A percentile compares a stretch with the other conserved stretches of the same genome.
phyloP scores from a whole-genome alignment of 192 early-diverging fungal species.

The Ambispora gerdemannii region DNA sequence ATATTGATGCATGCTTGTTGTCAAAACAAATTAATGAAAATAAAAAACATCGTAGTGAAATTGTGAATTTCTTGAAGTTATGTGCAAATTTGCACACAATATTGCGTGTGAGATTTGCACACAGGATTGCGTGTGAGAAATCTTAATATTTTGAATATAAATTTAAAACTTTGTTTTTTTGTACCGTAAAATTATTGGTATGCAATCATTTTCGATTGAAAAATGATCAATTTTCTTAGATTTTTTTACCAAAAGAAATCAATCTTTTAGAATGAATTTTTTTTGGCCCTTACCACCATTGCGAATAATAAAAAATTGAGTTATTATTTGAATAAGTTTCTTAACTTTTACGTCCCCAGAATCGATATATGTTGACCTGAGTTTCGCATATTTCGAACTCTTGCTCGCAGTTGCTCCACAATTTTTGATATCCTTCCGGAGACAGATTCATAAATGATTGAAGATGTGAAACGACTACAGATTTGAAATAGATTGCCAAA shows the following conservation, averaged over 20 bases:
- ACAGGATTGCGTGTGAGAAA: no score
- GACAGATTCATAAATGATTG: background rate
- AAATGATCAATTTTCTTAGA: no score
- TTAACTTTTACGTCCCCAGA: background rate
- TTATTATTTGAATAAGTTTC: background rate
- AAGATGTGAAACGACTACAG: background rate
- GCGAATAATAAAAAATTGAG: background rate
- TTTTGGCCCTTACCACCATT: background rate
- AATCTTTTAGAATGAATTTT: background rate
- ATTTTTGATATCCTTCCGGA: background rate
- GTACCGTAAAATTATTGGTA: no score
- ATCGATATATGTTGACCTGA: background rate
- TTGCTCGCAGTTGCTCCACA: background rate
- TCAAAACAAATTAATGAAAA: no score
- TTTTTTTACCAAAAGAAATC: background rate
- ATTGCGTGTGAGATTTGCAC: no score
- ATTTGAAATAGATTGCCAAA: background rate
- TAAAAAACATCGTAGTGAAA: no score
- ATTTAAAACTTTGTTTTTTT: no score
- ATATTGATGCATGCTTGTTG: no score
- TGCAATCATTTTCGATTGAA: no score
- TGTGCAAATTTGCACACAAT: no score
- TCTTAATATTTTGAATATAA: no score
- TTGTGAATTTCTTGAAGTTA: no score
- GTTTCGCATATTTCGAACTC: background rate